Conservation (phyloP, 371 early-diverging fungal genomes). For the Rhizopus sp. region DNA sequence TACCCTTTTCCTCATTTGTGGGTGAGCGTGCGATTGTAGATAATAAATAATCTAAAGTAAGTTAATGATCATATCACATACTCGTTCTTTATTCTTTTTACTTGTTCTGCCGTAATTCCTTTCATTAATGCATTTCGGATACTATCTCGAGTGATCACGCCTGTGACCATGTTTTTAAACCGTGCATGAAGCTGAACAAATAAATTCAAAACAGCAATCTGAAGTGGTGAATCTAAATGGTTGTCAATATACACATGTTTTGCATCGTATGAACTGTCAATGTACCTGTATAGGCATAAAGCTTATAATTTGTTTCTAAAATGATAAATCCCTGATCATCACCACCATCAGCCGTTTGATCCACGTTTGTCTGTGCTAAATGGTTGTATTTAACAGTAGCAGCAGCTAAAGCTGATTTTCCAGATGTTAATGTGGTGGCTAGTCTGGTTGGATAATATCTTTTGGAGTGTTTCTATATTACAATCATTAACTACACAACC, state of each 20-base stretch:
- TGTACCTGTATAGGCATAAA: constrained; percentile 95
- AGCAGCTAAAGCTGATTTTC: constrained; percentile 53
- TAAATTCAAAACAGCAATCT: constrained; percentile 94
- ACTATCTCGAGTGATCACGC: constrained; percentile 91
- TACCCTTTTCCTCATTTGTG: constrained; percentile 83
- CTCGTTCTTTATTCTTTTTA: constrained; percentile 21
- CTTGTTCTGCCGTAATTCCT: constrained; percentile 97
- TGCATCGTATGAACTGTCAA: background rate
- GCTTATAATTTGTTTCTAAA: constrained; percentile 89
- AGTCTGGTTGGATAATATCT: constrained; percentile 92
- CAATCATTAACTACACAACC: constrained; percentile 3
- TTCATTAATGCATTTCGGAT: constrained; percentile 86
- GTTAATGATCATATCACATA: background rate
- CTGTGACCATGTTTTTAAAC: constrained; percentile 96
- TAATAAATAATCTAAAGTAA: constrained; percentile 78
- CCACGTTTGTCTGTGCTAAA: constrained; percentile 19
- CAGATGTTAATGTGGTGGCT: constrained; percentile 90
- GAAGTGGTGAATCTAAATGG: constrained; percentile 81
- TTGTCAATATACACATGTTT: background rate
- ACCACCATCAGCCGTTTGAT: constrained; percentile 40
- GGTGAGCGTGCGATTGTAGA: constrained; percentile 89
- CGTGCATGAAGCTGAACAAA: constrained; percentile 87
- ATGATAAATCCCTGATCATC: constrained; percentile 77
- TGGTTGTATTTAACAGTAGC: constrained; percentile 17
- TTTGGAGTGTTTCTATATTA: constrained; percentile 60